phyloP scores from a whole-genome alignment of 805 yeast genomes.

The Candida sphagnicola region DNA sequence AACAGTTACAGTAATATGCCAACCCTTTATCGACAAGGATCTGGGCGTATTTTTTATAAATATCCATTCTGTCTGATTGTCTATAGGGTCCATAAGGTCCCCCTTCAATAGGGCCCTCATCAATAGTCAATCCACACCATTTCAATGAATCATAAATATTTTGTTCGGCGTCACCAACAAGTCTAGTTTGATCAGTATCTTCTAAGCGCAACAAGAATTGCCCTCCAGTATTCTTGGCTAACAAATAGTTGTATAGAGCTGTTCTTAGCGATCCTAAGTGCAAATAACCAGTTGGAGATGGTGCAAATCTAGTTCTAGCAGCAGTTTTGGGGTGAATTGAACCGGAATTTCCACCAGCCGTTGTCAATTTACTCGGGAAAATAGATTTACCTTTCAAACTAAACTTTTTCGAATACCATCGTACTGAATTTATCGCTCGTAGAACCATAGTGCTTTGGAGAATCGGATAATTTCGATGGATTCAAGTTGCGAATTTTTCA shows the following conservation, averaged over 20 bases:
- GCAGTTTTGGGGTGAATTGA: conserved; percentile 44
- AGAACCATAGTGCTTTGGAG: not conserved
- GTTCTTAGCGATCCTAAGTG: conserved; percentile 94
- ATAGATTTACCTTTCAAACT: conserved; percentile 1
- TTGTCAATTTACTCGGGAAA: not conserved
- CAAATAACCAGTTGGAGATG: conserved; percentile 95
- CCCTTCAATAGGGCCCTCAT: conserved; percentile 74
- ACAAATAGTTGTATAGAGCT: conserved; percentile 81
- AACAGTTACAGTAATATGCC: conserved; percentile 87
- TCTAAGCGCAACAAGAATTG: conserved; percentile 79
- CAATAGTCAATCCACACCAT: conserved; percentile 75
- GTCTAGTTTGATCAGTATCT: conserved; percentile 84
- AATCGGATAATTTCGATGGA: no score
- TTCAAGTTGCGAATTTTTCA: not conserved
- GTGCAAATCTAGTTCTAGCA: conserved; percentile 91
- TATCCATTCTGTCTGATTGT: conserved; percentile 73
- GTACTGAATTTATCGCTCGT: not conserved
- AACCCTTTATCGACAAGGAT: conserved; percentile 55
- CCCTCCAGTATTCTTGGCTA: conserved; percentile 79
- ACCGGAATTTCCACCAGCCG: not conserved
- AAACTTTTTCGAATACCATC: conserved; percentile 5
- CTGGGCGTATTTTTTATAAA: conserved; percentile 61
- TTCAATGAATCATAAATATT: conserved; percentile 69
- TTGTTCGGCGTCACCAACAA: conserved; percentile 78
- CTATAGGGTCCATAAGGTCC: conserved; percentile 69